Evolutionary conservation across 1,284 basidiomycete species (phyloP).

Genomic region (Ceratobasidium sp.): DNA sequence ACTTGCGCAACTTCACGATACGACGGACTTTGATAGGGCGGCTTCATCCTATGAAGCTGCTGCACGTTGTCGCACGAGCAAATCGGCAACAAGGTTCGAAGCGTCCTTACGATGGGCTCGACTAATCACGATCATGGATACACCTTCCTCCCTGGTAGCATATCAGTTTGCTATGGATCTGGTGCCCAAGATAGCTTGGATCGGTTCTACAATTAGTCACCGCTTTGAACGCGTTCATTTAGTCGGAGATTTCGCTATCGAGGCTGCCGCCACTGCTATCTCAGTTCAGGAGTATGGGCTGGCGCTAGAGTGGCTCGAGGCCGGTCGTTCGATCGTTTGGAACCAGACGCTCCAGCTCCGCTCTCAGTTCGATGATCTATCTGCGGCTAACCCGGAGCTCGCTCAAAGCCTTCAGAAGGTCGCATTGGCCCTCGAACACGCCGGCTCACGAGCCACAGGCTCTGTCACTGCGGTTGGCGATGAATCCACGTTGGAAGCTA

Average conservation of each 20-base stretch:
- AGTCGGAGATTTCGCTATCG: slow-evolving; percentile 20
- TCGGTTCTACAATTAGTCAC: neutral
- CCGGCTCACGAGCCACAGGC: neutral
- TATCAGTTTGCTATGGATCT: slow-evolving; percentile 24
- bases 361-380: slow-evolving; percentile 27
- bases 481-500: neutral
- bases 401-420: slow-evolving; percentile 5
- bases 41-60: neutral
- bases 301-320: slow-evolving; percentile 47
- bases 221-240: neutral
- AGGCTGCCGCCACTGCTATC: slow-evolving; percentile 44
- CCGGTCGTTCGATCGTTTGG: slow-evolving; percentile 46
- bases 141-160: neutral
- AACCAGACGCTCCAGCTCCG: slow-evolving; percentile 41
- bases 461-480: too few relatives aligned
- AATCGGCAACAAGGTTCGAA: neutral
- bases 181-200: slow-evolving; percentile 40
- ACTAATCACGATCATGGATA: too few relatives aligned
- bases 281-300: neutral
- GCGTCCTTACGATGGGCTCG: neutral
- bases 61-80: neutral
- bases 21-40: neutral
- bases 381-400: slow-evolving; percentile 20
- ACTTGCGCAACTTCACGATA: neutral
- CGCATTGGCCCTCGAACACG: slow-evolving; percentile 26